These are phyloP conservation scores for Euphorbia tirucalli DNA, from an alignment of 345 rosid species.

Conservation along the genomic window DNA sequence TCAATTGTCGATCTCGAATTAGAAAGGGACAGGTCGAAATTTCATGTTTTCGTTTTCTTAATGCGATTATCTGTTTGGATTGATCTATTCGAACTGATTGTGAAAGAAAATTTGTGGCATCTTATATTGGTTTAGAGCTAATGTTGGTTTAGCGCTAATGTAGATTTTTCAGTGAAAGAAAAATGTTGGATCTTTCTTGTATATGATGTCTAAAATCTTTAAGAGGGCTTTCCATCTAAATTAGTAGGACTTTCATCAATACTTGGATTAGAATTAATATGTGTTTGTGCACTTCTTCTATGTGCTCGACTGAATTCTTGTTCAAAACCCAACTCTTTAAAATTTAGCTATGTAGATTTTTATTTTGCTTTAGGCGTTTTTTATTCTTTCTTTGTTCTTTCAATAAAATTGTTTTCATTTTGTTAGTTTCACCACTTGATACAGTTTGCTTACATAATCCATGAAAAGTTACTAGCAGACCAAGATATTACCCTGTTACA, in stretches of 20 bases:
- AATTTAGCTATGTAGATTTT: background rate
- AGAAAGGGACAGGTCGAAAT: background rate
- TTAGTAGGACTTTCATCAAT: background rate
- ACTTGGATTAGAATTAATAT: background rate
- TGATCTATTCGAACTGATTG: background rate
- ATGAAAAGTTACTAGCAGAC: too few relatives aligned
- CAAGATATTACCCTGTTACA: too few relatives aligned
- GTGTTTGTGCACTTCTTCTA: background rate
- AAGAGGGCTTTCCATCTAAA: background rate
- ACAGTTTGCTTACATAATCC: too few relatives aligned
- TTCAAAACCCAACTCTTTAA: background rate
- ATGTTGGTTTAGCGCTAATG: background rate
- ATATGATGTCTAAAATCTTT: background rate
- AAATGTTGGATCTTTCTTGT: slow-evolving; percentile 1
- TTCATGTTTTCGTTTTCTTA: background rate
- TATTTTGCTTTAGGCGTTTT: background rate
- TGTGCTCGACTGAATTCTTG: background rate
- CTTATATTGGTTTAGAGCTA: background rate
- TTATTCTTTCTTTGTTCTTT: too few relatives aligned
- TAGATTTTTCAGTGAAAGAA: too few relatives aligned
- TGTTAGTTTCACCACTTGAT: too few relatives aligned
- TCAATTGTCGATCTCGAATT: slow-evolving; percentile 15
- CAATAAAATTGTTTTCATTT: too few relatives aligned
- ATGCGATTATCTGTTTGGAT: background rate
- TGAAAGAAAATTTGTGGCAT: background rate